These are phyloP conservation scores for Entrophospora sp. DNA, from an alignment of 192 early-diverging fungal species.

Conservation along the genomic window DNA sequence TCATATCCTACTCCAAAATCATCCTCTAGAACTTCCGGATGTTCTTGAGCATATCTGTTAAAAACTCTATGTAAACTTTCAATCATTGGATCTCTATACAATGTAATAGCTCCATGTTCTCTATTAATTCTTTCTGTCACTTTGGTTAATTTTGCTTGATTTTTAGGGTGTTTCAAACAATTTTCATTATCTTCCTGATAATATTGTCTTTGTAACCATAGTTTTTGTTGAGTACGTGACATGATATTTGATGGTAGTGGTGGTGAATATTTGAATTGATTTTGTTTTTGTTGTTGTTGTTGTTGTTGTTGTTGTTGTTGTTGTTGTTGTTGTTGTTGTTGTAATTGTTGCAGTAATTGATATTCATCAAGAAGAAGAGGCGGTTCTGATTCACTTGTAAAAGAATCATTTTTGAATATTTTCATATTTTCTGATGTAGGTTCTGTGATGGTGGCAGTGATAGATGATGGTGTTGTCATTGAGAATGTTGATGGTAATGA, in stretches of 20 bases:
- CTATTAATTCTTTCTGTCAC: slow-evolving; percentile 35
- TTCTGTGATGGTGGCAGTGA: no score
- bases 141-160: slow-evolving; percentile 32
- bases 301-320: no score
- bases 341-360: no score
- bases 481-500: no score
- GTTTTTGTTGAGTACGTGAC: slow-evolving; percentile 38
- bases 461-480: no score
- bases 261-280: no score
- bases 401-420: no score
- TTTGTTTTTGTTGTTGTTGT: no score
- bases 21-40: slow-evolving; percentile 18
- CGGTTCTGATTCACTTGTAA: no score
- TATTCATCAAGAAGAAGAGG: no score
- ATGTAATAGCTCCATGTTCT: slow-evolving; percentile 28
- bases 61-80: slow-evolving; percentile 28
- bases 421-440: no score
- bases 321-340: no score
- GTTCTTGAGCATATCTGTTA: slow-evolving; percentile 14
- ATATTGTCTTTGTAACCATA: slow-evolving; percentile 31
- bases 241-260: slow-evolving; percentile 10
- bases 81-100: slow-evolving; percentile 31
- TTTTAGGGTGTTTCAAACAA: slow-evolving; percentile 32
- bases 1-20: slow-evolving; percentile 19
- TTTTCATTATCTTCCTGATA: slow-evolving; percentile 34